Base-by-base conservation (phyloP, 2,329 filamentous ascomycete species). In the Purpureocillium lavendulum region DNA sequence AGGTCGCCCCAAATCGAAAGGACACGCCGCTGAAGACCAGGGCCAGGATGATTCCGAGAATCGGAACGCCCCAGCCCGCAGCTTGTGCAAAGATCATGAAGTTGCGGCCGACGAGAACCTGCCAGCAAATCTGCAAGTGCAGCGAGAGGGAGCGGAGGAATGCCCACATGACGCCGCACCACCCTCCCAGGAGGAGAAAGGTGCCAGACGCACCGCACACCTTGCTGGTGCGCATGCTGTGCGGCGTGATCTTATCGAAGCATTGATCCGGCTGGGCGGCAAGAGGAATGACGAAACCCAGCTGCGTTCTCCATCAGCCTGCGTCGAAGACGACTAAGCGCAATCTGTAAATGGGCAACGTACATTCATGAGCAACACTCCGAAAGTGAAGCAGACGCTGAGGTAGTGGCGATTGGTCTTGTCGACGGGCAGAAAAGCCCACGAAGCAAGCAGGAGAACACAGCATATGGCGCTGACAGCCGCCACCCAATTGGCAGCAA, bases 51-150 rank as follows among this genome's bases (percentile, higher is more conserved):
- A 94, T 76, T 29, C 87, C 85, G 15, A 87, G 64, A 17, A 81
- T 71, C 2, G 89, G 87, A 34, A 97, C 73, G 14, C 84, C 84
- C 85, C 90, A 96, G 45, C 92, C 92, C 8, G 81, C 66, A 13
- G 75, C 72, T 54, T 95, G 80, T 3, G 90, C 81, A 48, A 77
- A 75, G 69, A 87, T 87, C 79, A 96, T 96, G 62, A 96, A 97
- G 52, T 75, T 84, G 33, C 80, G 77, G 30, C 92, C 92, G 4
- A 94, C 85, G 7, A 90, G 80, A 28, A 94, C 74, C 60, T 97
- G 88, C 92, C 92, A 98, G 69, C 89, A 96, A 48, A 98, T 96
- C 61, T 97, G 92, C 18, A 98, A 78, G 61, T 98, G 92, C 52
- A 98, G 82, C 4, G 88, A 94, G 28, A 97, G 66, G 0, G 90